phyloP scores from a whole-genome alignment of 768 basidiomycete genomes.

The Cystofilobasidium ferigula region DNA sequence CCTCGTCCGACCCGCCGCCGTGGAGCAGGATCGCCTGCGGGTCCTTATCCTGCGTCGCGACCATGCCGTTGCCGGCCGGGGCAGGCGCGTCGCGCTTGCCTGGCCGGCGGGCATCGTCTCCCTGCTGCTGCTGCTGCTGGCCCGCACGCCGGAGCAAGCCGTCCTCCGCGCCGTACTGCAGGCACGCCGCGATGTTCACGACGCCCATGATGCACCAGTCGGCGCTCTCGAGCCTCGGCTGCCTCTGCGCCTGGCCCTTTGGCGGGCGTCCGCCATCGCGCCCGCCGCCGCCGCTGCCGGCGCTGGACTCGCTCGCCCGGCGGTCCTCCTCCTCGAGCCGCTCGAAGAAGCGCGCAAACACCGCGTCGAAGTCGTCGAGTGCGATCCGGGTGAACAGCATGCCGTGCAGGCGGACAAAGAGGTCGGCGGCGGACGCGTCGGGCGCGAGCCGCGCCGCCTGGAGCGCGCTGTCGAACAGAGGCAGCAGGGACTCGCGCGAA shows the following conservation, averaged over 20 bases:
- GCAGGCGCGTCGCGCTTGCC: not conserved
- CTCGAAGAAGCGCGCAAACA: slow-evolving; percentile 74
- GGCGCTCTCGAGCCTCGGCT: slow-evolving; percentile 43
- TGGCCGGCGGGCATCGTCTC: slow-evolving; percentile 29
- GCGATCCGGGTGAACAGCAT: slow-evolving; percentile 95
- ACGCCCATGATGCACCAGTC: slow-evolving; percentile 97
- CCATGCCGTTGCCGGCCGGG: not conserved
- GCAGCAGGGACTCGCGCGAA: slow-evolving; percentile 78
- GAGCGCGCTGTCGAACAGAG: slow-evolving; percentile 68
- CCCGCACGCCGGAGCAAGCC: slow-evolving; percentile 59
- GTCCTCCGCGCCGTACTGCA: slow-evolving; percentile 74
- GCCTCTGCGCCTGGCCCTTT: too few relatives aligned
- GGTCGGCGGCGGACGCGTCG: slow-evolving; percentile 52
- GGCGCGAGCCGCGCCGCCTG: slow-evolving; percentile 65
- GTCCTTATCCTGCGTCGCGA: not conserved
- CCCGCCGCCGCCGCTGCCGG: too few relatives aligned
- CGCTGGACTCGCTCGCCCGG: too few relatives aligned
- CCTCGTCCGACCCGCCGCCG: slow-evolving; percentile 7
- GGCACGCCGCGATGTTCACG: slow-evolving; percentile 64
- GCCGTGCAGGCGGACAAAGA: slow-evolving; percentile 86
- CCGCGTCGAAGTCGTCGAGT: slow-evolving; percentile 77
- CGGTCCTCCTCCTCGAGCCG: slow-evolving; percentile 71
- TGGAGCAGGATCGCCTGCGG: slow-evolving; percentile 30
- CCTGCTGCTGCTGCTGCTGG: slow-evolving; percentile 42
- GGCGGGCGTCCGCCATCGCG: slow-evolving; percentile 19